Base-by-base conservation (phyloP, 2,329 filamentous ascomycete species). In the Amesomyces nigricolor region DNA sequence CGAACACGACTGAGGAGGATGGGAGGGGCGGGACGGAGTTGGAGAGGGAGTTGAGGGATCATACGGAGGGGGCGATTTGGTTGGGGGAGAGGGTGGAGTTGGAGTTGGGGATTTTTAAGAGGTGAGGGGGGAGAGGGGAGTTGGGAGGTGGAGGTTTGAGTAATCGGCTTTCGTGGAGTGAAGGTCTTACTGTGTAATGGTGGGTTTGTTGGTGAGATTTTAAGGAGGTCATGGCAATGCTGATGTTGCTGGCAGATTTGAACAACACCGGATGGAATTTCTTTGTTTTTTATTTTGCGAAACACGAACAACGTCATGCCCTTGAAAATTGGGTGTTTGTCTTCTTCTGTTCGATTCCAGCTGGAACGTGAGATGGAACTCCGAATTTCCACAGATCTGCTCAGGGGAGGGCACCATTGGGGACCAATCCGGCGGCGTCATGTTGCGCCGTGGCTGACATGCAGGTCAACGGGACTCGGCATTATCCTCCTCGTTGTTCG, bases 21-120 rank as follows among this genome's bases (percentile, higher is more conserved):
- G 64, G 67, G 2, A 17, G 71, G 29, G 72, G 69, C 0, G 64
- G 67, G 2, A 17, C 65, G 16, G 54, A 64, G 5, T 47, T 51
- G 6, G 70, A 68, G 10, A 61, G 63, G 2, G 76, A 72, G 61
- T 66, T 73, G 58, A 70, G 75, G 26, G 83, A 89, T 65, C 86
- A 89, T 66, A 78, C 85, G 30, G 77, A 87, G 65, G 71, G 83
- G 40, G 87, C 86, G 1, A 88, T 83, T 8, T 91, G 88, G 87
- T 79, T 91, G 77, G 87, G 88, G 0, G 80, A 87, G 65, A 78
- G 76, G 52, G 62, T 86, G 13, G 80, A 85, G 1, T 61, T 91
- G 51, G 81, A 88, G 65, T 64, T 81, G 47, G 73, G 70, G 14
- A 22, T 77, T 39, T 79, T 85, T 60, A 74, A 74, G 58, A 62